A percentile compares a stretch with the other conserved stretches of the same genome.
These are phyloP conservation scores for Ceratocystis papillata DNA, from an alignment of 2,329 filamentous ascomycete genomes.

Conservation along the genomic window DNA sequence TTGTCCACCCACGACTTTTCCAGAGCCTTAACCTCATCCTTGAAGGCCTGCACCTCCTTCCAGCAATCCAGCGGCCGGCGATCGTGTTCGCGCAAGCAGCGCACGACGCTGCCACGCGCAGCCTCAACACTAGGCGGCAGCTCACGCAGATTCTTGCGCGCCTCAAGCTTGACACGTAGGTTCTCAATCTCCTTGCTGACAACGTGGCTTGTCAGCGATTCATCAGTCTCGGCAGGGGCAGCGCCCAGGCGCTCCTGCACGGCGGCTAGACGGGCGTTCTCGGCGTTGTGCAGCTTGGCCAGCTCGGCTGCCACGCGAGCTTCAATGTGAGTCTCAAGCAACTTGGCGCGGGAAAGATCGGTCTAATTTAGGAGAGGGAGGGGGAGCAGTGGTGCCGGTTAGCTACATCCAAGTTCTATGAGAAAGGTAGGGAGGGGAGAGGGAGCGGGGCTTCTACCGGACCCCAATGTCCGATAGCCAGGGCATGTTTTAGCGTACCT, in stretches of 20 bases:
- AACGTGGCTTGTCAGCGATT: slow-evolving; percentile 33
- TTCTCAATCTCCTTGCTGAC: slow-evolving; percentile 51
- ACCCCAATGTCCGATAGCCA: background rate
- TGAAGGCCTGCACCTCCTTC: slow-evolving; percentile 84
- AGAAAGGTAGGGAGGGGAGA: background rate
- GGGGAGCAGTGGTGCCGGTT: background rate
- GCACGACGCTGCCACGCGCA: slow-evolving; percentile 64
- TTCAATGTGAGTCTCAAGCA: slow-evolving; percentile 79
- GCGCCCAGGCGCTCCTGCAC: slow-evolving; percentile 56
- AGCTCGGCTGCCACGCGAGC: slow-evolving; percentile 77
- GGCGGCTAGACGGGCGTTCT: slow-evolving; percentile 56
- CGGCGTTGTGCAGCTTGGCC: slow-evolving; percentile 60
- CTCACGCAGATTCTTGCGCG: slow-evolving; percentile 53
- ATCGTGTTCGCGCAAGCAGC: slow-evolving; percentile 75
- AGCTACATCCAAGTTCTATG: background rate
- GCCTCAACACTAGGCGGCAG: slow-evolving; percentile 61
- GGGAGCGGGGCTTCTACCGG: background rate
- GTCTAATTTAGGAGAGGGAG: slow-evolving; percentile 45
- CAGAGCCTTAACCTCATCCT: slow-evolving; percentile 73
- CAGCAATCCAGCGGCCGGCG: slow-evolving; percentile 86
- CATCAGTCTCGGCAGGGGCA: slow-evolving; percentile 35
- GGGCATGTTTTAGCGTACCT: slow-evolving; percentile 48
- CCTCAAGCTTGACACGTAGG: slow-evolving; percentile 49
- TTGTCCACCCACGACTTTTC: slow-evolving; percentile 83
- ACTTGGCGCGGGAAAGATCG: slow-evolving; percentile 73